Evolutionary conservation across 768 basidiomycete species (phyloP).

Genomic region (Paxillus ammoniavirescens): DNA sequence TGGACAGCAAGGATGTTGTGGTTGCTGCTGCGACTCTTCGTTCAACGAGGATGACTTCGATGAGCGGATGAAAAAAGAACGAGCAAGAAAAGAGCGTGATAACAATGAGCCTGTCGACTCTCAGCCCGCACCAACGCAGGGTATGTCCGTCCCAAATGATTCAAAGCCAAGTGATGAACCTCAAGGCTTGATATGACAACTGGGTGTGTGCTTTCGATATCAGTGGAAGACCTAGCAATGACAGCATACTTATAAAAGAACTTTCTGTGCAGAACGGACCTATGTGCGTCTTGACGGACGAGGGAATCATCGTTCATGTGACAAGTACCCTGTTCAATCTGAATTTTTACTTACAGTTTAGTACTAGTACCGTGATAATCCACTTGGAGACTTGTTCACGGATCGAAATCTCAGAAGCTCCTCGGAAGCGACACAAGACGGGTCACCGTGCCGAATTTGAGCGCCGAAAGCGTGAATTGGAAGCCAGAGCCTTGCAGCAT

Average conservation of each 20-base stretch:
- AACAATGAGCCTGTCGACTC: slow-evolving; percentile 10
- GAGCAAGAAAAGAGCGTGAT: slow-evolving; percentile 14
- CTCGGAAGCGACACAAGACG: neutral
- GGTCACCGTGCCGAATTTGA: neutral
- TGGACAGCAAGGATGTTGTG: slow-evolving; percentile 27
- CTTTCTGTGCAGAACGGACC: neutral
- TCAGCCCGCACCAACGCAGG: slow-evolving; percentile 22
- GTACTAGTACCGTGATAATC: neutral
- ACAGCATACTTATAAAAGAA: neutral
- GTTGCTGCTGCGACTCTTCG: slow-evolving; percentile 25
- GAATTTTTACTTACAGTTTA: neutral
- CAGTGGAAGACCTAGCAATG: neutral
- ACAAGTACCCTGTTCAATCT: neutral
- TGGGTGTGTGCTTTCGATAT: neutral
- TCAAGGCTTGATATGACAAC: neutral
- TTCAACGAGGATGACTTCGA: slow-evolving; percentile 31
- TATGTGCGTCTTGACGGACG: neutral
- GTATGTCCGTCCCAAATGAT: slow-evolving; percentile 15
- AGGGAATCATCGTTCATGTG: neutral
- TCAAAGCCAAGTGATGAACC: neutral
- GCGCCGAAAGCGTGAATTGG: neutral
- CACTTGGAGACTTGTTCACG: neutral
- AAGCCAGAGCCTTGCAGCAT: neutral
- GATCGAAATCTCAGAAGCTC: neutral
- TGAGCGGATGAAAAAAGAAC: slow-evolving; percentile 25